Percentiles rank a stretch among this genome's conserved stretches.
phyloP scores from a whole-genome alignment of 2,329 filamentous ascomycete species.

The Cryphonectria naterciae region DNA sequence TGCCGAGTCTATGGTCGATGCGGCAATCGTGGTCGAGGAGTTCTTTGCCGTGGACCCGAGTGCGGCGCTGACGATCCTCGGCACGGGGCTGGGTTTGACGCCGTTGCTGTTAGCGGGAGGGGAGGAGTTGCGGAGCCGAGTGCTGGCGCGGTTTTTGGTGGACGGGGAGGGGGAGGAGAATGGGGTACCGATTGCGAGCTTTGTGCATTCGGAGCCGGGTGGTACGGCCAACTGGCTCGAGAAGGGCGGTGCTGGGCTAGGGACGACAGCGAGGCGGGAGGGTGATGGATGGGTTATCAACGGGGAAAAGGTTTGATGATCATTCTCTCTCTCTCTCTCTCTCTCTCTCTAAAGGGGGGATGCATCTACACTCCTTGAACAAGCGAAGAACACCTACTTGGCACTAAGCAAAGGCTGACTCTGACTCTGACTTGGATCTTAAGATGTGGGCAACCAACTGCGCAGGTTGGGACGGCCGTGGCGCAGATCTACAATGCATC shows the following conservation, averaged over 20 bases:
- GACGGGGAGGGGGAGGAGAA: constrained; percentile 10
- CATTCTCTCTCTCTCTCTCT: not conserved
- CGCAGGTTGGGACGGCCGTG: constrained; percentile 23
- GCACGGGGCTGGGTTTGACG: constrained; percentile 22
- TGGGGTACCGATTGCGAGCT: constrained; percentile 17
- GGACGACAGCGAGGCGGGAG: constrained; percentile 22
- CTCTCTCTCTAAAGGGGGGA: too few species aligned
- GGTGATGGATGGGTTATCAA: constrained; percentile 22
- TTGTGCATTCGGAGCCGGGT: constrained; percentile 25
- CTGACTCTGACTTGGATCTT: not conserved
- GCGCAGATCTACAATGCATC: constrained; percentile 25
- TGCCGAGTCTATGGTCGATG: constrained; percentile 18
- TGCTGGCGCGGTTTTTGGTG: constrained; percentile 13
- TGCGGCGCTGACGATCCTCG: constrained; percentile 24
- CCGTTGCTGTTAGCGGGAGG: constrained; percentile 17
- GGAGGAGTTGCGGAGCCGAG: not conserved
- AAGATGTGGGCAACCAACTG: constrained; percentile 28
- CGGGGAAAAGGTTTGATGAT: constrained; percentile 22
- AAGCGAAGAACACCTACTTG: too few species aligned
- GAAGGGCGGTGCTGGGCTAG: constrained; percentile 22
- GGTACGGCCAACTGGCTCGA: constrained; percentile 28
- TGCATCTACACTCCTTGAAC: not conserved
- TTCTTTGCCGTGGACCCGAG: constrained; percentile 24
- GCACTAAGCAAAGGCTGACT: not conserved
- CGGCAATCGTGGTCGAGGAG: constrained; percentile 25